phyloP scores from a whole-genome alignment of 306 rosid genomes.

The Begonia loranthoides region DNA sequence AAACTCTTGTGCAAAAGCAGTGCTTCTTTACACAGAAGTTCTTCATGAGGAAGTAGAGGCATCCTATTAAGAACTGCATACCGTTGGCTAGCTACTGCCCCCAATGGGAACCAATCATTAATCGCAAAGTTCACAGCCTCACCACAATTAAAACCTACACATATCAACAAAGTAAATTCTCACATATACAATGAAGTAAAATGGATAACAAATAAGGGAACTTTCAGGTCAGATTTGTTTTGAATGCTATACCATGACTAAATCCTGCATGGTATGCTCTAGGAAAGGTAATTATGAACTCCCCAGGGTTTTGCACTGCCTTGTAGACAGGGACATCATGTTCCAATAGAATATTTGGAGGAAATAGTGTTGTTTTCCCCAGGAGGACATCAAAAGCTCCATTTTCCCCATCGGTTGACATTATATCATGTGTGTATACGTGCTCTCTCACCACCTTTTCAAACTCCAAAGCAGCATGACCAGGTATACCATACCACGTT shows the following conservation, averaged over 20 bases:
- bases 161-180: conserved; percentile 4
- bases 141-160: conserved; percentile 89
- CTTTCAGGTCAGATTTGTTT: too few species aligned
- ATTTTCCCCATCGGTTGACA: conserved; percentile 69
- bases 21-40: conserved; percentile 91
- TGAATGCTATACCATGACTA: conserved; percentile 59
- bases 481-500: conserved; percentile 97
- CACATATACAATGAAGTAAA: too few species aligned
- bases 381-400: conserved; percentile 90
- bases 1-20: conserved; percentile 43
- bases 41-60: conserved; percentile 92
- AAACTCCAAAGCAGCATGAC: conserved; percentile 78
- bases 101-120: conserved; percentile 91
- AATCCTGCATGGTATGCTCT: conserved; percentile 96
- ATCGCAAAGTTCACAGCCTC: conserved; percentile 97
- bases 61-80: conserved; percentile 75
- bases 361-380: conserved; percentile 93
- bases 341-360: conserved; percentile 75
- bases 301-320: conserved; percentile 96
- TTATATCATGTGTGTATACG: conserved; percentile 70
- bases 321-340: conserved; percentile 77
- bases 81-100: conserved; percentile 81
- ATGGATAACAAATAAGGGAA: too few species aligned
- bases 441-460: conserved; percentile 81
- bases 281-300: conserved; percentile 84